phyloP scores from a whole-genome alignment of 345 rosid species.

The Diplotaxis tenuifolia region DNA sequence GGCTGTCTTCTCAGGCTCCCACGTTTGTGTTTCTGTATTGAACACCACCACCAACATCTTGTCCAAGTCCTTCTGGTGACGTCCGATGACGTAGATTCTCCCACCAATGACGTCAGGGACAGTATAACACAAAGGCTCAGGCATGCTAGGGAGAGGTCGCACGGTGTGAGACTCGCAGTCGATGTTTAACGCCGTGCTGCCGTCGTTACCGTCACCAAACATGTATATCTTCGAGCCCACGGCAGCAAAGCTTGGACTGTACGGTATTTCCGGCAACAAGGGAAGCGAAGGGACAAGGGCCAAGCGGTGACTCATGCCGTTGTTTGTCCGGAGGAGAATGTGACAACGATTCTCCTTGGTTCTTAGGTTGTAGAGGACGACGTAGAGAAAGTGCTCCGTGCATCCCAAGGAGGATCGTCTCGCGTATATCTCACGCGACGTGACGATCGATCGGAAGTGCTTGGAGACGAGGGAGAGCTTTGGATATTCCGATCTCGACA shows the following conservation, averaged over 20 bases:
- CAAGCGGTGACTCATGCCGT: background rate
- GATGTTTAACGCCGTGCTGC: background rate
- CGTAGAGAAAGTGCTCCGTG: background rate
- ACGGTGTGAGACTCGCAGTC: background rate
- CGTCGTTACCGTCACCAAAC: background rate
- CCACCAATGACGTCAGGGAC: background rate
- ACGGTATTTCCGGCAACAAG: background rate
- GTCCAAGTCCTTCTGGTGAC: background rate
- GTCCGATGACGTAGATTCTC: background rate
- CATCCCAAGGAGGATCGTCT: background rate
- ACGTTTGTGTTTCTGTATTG: background rate
- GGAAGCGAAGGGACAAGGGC: background rate
- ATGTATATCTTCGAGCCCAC: background rate
- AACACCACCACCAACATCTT: background rate
- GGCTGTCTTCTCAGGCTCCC: background rate
- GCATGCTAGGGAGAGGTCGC: background rate
- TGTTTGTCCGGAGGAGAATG: background rate
- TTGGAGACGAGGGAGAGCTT: background rate
- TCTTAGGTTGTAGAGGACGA: background rate
- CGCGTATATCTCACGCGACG: background rate
- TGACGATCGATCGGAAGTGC: background rate
- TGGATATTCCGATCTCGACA: background rate
- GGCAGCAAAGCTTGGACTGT: background rate
- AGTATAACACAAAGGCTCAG: background rate
- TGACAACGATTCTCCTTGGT: background rate